A percentile compares a stretch with the other conserved stretches of the same genome.
Evolutionary conservation across 805 yeast genomes (phyloP).

Genomic region (Nakazawaea pomicola): DNA sequence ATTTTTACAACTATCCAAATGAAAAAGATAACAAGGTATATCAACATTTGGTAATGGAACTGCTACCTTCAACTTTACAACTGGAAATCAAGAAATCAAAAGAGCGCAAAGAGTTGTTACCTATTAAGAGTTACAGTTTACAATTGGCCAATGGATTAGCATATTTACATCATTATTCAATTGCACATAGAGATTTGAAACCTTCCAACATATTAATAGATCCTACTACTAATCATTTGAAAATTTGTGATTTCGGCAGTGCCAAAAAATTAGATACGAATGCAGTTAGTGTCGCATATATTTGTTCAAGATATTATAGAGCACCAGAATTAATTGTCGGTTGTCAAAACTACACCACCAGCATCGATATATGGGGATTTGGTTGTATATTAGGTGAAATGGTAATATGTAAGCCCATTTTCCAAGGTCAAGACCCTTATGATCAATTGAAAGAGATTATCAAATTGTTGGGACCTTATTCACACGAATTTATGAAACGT

Average conservation of each 20-base stretch:
- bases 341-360: conserved; percentile 77
- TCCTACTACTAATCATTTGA: conserved; percentile 59
- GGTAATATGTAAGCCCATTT: conserved; percentile 88
- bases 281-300: conserved; percentile 90
- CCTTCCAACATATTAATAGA: conserved; percentile 79
- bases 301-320: conserved; percentile 92
- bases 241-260: conserved; percentile 82
- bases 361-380: conserved; percentile 96
- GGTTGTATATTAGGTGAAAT: conserved; percentile 97
- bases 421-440: conserved; percentile 88
- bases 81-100: conserved; percentile 68
- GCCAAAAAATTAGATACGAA: conserved; percentile 74
- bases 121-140: conserved; percentile 71
- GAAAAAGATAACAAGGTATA: conserved; percentile 60
- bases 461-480: conserved; percentile 85
- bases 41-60: conserved; percentile 84
- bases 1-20: conserved; percentile 64
- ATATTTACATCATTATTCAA: conserved; percentile 73
- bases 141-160: conserved; percentile 83
- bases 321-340: conserved; percentile 97
- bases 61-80: conserved; percentile 77
- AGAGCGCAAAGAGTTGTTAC: conserved; percentile 54
- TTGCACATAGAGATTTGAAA: conserved; percentile 80
- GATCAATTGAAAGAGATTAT: conserved; percentile 88
- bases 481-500: conserved; percentile 7